Percentiles rank a stretch among this genome's conserved stretches.
phyloP scores from a whole-genome alignment of 345 rosid species.

The Psidium guajava region DNA sequence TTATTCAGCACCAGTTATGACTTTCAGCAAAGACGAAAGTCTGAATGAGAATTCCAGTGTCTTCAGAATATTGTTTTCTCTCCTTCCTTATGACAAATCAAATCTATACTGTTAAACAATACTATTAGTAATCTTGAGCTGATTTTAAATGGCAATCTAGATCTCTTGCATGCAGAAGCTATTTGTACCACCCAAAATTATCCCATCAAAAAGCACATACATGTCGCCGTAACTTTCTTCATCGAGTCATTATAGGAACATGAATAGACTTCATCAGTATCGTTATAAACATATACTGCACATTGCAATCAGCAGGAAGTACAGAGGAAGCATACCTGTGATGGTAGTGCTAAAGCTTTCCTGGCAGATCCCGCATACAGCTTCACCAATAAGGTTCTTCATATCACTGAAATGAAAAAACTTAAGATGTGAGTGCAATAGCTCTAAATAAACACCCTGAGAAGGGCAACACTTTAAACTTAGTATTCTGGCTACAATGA shows the following conservation, averaged over 20 bases:
- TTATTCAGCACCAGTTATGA: neutral
- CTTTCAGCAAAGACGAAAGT: neutral
- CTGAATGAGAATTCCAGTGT: neutral
- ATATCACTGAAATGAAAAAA: slow-evolving; percentile 45
- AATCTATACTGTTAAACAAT: neutral
- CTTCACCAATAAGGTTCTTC: slow-evolving; percentile 80
- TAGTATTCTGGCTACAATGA: neutral
- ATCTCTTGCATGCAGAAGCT: neutral
- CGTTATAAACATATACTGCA: neutral
- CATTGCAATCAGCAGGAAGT: neutral
- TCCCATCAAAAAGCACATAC: neutral
- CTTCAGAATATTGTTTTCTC: neutral
- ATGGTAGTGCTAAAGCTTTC: slow-evolving; percentile 78
- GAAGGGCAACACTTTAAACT: neutral
- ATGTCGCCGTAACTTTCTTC: neutral
- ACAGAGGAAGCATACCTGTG: slow-evolving; percentile 39
- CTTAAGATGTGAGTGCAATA: neutral
- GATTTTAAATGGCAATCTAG: neutral
- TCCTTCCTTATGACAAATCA: neutral
- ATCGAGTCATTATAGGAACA: neutral
- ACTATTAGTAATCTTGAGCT: neutral
- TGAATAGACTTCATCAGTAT: neutral
- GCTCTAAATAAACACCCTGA: neutral
- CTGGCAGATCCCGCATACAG: slow-evolving; percentile 74
- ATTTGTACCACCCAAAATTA: neutral